phyloP scores from a whole-genome alignment of 768 basidiomycete species.

The Tricholoma flavovirens region DNA sequence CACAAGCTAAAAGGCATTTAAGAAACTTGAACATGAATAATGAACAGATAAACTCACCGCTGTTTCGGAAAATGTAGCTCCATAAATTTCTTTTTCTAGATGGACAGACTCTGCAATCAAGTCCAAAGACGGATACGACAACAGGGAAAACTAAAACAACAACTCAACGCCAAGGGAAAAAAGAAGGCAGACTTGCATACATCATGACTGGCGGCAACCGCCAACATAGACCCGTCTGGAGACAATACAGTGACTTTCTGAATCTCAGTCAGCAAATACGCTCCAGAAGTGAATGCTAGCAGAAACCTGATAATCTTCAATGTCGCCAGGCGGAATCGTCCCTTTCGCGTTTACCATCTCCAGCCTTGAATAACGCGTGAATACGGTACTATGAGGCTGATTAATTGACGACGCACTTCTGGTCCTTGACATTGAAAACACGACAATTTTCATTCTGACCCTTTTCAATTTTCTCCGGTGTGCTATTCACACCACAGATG shows the following conservation, averaged over 20 bases:
- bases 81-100: constrained; percentile 78
- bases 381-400: not conserved
- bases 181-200: constrained; percentile 34
- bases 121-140: constrained; percentile 54
- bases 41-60: constrained; percentile 38
- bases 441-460: constrained; percentile 86
- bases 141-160: constrained; percentile 49
- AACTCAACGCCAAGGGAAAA: not conserved
- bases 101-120: constrained; percentile 46
- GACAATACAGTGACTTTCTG: constrained; percentile 90
- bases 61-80: constrained; percentile 68
- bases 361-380: constrained; percentile 39
- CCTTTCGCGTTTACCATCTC: constrained; percentile 42
- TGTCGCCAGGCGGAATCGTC: constrained; percentile 55
- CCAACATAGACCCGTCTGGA: constrained; percentile 56
- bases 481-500: constrained; percentile 85
- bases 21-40: constrained; percentile 1
- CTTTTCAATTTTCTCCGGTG: constrained; percentile 50
- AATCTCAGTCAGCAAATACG: constrained; percentile 9
- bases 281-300: not conserved
- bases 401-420: constrained; percentile 42
- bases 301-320: constrained; percentile 82
- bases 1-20: constrained; percentile 43
- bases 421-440: constrained; percentile 50
- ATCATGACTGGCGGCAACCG: constrained; percentile 67